Conservation (phyloP, 345 rosid species). For the Raphanus raphanistrum region DNA sequence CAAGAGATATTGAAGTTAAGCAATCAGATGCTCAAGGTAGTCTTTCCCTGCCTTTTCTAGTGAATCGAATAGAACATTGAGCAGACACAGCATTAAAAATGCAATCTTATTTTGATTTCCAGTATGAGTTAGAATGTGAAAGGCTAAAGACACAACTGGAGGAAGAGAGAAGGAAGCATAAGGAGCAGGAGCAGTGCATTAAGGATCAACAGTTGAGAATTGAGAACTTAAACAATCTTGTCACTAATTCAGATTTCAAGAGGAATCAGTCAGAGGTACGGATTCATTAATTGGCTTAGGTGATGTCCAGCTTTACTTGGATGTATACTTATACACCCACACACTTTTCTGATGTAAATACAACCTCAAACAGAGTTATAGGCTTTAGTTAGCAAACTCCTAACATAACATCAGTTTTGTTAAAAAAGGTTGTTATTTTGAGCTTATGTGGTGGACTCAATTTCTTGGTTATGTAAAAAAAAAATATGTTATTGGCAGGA, state of each 20-base stretch:
- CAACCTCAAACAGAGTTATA: background rate
- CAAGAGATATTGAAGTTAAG: constrained; percentile 83
- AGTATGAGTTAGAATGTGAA: constrained; percentile 91
- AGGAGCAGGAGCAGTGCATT: constrained; percentile 62
- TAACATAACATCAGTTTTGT: background rate
- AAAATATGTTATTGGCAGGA: constrained; percentile 27
- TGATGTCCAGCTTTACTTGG: background rate
- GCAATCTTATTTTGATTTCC: constrained; percentile 33
- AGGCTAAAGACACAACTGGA: constrained; percentile 81
- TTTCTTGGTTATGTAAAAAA: constrained; percentile 4
- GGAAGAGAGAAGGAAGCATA: constrained; percentile 78
- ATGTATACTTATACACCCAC: background rate
- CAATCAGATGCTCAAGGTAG: constrained; percentile 91
- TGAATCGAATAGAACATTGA: background rate
- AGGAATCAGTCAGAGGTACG: constrained; percentile 63
- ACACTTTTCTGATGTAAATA: constrained; percentile 10
- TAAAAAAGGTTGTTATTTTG: background rate
- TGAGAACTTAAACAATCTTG: constrained; percentile 53
- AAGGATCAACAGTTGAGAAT: constrained; percentile 69
- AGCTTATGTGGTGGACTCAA: background rate
- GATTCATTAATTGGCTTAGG: background rate
- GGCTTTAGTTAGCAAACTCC: background rate
- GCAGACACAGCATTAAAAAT: background rate
- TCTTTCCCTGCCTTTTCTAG: background rate
- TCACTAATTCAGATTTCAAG: constrained; percentile 48